Conservation (phyloP, 2,329 filamentous ascomycete genomes). For the Colletotrichum tanaceti region DNA sequence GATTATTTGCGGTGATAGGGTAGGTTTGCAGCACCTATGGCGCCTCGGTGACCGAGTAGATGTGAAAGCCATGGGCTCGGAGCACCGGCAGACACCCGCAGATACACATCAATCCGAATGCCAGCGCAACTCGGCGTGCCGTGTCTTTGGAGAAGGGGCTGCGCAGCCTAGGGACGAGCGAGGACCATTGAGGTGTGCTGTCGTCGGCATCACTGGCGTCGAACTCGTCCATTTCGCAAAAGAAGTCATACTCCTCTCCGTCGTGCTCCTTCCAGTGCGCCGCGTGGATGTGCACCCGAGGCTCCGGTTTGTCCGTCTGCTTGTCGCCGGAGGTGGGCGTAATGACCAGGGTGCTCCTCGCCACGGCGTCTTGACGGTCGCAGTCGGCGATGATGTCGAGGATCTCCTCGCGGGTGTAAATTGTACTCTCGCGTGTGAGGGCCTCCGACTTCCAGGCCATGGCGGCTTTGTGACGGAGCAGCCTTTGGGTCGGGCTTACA, state of each 20-base stretch:
- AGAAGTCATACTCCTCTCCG: slow-evolving; percentile 39
- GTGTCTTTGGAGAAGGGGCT: slow-evolving; percentile 42
- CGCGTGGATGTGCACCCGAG: slow-evolving; percentile 29
- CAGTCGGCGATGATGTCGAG: slow-evolving; percentile 38
- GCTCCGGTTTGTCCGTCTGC: slow-evolving; percentile 23
- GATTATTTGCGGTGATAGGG: neutral
- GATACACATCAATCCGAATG: slow-evolving; percentile 48
- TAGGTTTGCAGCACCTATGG: slow-evolving; percentile 15
- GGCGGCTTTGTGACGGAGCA: slow-evolving; percentile 57
- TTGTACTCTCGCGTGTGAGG: slow-evolving; percentile 35
- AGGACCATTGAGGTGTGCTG: slow-evolving; percentile 22
- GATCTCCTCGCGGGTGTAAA: slow-evolving; percentile 36
- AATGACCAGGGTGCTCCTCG: slow-evolving; percentile 13
- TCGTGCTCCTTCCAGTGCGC: slow-evolving; percentile 40
- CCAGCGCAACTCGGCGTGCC: slow-evolving; percentile 47
- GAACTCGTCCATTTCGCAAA: slow-evolving; percentile 34
- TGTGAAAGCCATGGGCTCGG: slow-evolving; percentile 37
- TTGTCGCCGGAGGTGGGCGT: slow-evolving; percentile 16
- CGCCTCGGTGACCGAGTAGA: slow-evolving; percentile 33
- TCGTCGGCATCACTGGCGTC: slow-evolving; percentile 18
- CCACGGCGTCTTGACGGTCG: slow-evolving; percentile 32
- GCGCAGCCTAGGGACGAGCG: slow-evolving; percentile 31
- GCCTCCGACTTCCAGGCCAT: slow-evolving; percentile 52
- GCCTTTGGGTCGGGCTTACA: slow-evolving; percentile 54
- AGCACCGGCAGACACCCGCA: slow-evolving; percentile 40